These are phyloP conservation scores for Beauveria varroae DNA, from an alignment of 2,329 filamentous ascomycete genomes.

Conservation along the genomic window DNA sequence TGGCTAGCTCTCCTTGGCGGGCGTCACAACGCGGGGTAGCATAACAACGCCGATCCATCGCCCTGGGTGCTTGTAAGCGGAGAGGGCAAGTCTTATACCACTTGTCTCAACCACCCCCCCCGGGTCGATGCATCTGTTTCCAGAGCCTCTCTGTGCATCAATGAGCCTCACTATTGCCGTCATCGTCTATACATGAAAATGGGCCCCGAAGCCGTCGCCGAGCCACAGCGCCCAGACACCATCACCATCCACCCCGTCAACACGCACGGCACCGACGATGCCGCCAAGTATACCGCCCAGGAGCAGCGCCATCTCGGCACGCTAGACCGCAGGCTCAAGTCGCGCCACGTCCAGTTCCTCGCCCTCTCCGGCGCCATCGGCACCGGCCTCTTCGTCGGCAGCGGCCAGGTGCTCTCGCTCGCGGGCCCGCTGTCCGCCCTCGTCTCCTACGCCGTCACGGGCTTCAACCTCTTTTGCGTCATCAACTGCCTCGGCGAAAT, in stretches of 20 bases:
- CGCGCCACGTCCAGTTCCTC: constrained; percentile 35
- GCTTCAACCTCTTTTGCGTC: constrained; percentile 41
- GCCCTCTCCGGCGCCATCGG: constrained; percentile 35
- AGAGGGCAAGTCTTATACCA: no score
- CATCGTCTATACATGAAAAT: background rate
- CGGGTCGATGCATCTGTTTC: no score
- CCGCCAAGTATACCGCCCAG: constrained; percentile 12
- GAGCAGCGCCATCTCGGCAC: constrained; percentile 24
- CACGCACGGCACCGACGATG: background rate
- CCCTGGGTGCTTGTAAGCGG: no score
- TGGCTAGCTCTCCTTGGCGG: background rate
- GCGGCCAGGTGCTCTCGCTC: constrained; percentile 34
- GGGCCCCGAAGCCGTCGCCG: background rate
- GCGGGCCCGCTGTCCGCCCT: constrained; percentile 35
- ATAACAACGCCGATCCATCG: background rate
- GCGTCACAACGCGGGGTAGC: background rate
- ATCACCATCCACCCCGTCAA: background rate
- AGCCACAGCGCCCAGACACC: background rate
- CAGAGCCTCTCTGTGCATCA: no score
- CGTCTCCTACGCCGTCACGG: constrained; percentile 35
- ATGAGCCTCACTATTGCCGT: no score
- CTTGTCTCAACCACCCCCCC: no score
- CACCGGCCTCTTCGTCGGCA: constrained; percentile 37
- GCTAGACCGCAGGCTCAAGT: constrained; percentile 31
- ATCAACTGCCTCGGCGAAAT: constrained; percentile 48